phyloP scores from a whole-genome alignment of 116 monocot genomes.

The Iris pallida region DNA sequence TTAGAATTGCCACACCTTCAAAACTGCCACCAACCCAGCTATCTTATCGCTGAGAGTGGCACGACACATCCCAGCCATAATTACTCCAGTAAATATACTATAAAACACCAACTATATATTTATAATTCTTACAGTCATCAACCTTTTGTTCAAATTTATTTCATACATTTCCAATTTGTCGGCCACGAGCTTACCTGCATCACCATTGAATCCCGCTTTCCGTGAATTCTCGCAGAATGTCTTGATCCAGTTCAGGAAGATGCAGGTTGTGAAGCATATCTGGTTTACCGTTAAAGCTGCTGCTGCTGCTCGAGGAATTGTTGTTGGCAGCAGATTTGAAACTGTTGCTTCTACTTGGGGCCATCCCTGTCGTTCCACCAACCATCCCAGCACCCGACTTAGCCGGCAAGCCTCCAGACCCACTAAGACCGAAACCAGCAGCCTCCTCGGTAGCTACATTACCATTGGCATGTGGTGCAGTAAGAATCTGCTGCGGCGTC shows the following conservation, averaged over 20 bases:
- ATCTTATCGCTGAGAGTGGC: too few relatives aligned
- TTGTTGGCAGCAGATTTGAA: constrained; percentile 47
- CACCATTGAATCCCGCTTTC: constrained; percentile 18
- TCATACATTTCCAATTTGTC: too few relatives aligned
- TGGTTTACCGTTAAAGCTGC: constrained; percentile 26
- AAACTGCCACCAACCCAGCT: too few relatives aligned
- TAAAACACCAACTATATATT: too few relatives aligned
- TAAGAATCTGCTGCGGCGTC: constrained; percentile 10
- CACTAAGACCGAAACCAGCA: neutral
- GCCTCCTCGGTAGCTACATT: constrained; percentile 23
- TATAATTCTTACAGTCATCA: too few relatives aligned
- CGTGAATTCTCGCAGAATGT: constrained; percentile 17
- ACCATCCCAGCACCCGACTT: neutral
- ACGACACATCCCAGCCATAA: too few relatives aligned
- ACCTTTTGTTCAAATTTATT: too few relatives aligned
- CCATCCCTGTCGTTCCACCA: constrained; percentile 3
- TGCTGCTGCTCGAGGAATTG: constrained; percentile 21
- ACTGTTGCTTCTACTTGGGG: constrained; percentile 43
- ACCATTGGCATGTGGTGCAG: constrained; percentile 7
- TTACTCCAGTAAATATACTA: too few relatives aligned
- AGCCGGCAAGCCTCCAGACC: too few relatives aligned
- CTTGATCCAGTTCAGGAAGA: constrained; percentile 53
- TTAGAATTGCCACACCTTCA: too few relatives aligned
- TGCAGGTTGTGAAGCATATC: constrained; percentile 35
- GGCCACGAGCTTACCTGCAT: neutral